Evolutionary conservation across 208 protist genomes (phyloP).

Genomic region (Leishmania tarentolae): DNA sequence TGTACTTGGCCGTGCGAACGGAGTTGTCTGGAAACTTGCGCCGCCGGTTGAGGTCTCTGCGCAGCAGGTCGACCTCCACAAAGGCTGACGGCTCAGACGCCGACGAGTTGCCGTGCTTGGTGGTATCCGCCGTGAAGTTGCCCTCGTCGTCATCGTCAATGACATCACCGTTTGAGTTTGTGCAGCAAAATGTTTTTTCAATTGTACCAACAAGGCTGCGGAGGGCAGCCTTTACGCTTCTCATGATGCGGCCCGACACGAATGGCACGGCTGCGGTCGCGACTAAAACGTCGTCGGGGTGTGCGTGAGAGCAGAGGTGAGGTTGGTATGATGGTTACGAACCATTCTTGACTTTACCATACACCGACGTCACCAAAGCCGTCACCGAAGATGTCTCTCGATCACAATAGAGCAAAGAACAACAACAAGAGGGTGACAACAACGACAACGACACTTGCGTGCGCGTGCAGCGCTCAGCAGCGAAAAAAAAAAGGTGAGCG

Average conservation of each 20-base stretch:
- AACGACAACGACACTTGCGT: too few relatives aligned
- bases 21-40: conserved; percentile 59
- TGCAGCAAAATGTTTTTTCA: conserved; percentile 17
- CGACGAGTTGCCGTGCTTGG: conserved; percentile 13
- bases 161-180: conserved; percentile 8
- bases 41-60: conserved; percentile 46
- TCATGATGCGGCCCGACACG: not conserved
- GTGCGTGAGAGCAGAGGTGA: conserved; percentile 12
- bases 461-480: too few relatives aligned
- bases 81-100: conserved; percentile 19
- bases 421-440: too few relatives aligned
- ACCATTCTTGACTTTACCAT: too few relatives aligned
- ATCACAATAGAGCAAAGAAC: not conserved
- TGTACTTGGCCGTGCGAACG: conserved; percentile 80
- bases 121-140: conserved; percentile 11
- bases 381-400: not conserved
- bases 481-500: too few relatives aligned
- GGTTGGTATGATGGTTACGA: not conserved
- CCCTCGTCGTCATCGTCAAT: conserved; percentile 29
- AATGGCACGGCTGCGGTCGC: not conserved
- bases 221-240: not conserved
- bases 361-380: too few relatives aligned
- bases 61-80: conserved; percentile 60
- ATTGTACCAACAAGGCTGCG: conserved; percentile 9
- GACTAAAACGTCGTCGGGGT: not conserved